Base-by-base conservation (phyloP, 805 yeast species). In the Dipodascus geniculatus region DNA sequence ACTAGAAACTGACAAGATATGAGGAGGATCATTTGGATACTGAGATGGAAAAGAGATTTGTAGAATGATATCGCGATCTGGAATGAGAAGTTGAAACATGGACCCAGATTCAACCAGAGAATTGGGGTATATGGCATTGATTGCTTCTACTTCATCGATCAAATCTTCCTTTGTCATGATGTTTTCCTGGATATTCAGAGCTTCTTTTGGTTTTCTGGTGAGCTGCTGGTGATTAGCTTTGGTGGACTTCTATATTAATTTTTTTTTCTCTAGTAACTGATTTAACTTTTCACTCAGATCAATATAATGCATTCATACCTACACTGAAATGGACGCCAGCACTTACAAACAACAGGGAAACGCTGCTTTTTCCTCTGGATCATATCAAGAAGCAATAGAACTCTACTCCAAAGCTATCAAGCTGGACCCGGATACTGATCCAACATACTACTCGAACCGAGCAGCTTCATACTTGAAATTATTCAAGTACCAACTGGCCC, bases 51-150 rank as follows among this genome's bases (percentile, higher is more conserved):
- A 85, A 23, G 85, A 79, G 56, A 91, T 65, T 58, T 84, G 83
- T n/a, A 87, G 69, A 2, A 67, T 66, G 49, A 84, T 73, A 35
- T 75, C 74, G 51, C 79, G 81, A 60, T 83, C 84, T 52, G 81
- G 79, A 0, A 96, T 88, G 0, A 80, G 67, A 23, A 69, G 68
- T 14, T 84, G 71, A 48, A 76, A 76, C 4, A 78, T 68, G 1
- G 61, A 56, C 3, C 68, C 59, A 53, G 60, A 57, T 38, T 59
- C 56, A 23, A 60, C 67, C 35, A 81, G 65, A 44, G 80, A 73
- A 16, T 75, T 85, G 0, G 96, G 96, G 63, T 80, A 91, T 11
- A 93, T 91, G 2, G 96, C 93, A 54, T 87, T 85, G 9, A 91
- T 81, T 11, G 96, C 91, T 42, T 78, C 81, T 19, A 87, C 68